Evolutionary conservation across 2,329 filamentous ascomycete genomes (phyloP).

Genomic region (Trichoderma lentiforme): DNA sequence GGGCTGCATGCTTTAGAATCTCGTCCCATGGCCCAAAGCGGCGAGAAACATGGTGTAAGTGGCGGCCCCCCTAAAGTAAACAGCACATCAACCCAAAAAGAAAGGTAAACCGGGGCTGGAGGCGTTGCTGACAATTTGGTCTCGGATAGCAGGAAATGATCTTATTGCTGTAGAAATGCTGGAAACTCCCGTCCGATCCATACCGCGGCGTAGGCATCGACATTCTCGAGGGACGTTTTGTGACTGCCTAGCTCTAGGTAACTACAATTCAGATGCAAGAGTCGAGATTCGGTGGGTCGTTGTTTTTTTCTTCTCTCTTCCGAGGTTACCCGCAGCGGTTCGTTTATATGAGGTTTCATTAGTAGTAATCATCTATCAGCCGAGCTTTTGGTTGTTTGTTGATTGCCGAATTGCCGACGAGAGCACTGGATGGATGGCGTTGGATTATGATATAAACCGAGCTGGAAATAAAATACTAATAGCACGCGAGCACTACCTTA

Average conservation of each 20-base stretch:
- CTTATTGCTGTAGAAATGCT: not conserved
- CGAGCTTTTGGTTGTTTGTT: not conserved
- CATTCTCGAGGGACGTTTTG: not conserved
- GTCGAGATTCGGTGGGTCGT: not conserved
- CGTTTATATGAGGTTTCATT: not conserved
- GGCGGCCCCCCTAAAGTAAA: not conserved
- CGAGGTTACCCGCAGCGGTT: not conserved
- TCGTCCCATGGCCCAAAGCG: not conserved
- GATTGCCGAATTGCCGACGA: not conserved
- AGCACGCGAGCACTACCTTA: not conserved
- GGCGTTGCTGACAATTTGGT: not conserved
- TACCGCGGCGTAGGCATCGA: not conserved
- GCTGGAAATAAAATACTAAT: not conserved
- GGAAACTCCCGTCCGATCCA: not conserved
- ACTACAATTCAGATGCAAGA: not conserved
- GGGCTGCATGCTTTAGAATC: not conserved
- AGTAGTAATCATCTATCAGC: not conserved
- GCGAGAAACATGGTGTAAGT: not conserved
- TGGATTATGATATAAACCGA: not conserved
- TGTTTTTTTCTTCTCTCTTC: not conserved
- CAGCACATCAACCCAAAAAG: not conserved
- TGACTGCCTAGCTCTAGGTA: conserved; percentile 14
- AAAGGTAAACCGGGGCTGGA: not conserved
- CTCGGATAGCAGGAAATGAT: not conserved
- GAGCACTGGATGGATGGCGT: not conserved